phyloP scores from a whole-genome alignment of 176 grass and related monocot genomes.

The Carex parvula region DNA sequence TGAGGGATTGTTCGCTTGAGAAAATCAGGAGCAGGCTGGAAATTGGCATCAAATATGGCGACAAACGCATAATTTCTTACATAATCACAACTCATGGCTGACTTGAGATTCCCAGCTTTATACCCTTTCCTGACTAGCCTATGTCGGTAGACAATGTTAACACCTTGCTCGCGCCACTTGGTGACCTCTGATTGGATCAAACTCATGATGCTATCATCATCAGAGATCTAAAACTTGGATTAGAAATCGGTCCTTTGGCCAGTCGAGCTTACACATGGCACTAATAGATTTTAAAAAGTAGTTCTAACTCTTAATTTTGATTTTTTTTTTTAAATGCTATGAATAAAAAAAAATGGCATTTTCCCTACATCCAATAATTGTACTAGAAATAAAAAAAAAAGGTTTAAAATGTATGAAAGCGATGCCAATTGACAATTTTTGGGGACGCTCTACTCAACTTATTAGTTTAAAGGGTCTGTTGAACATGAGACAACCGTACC shows the following conservation, averaged over 20 bases:
- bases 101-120: constrained; percentile 84
- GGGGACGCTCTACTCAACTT: too few relatives aligned
- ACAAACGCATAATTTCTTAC: constrained; percentile 83
- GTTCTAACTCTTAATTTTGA: too few relatives aligned
- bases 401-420: background rate
- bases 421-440: background rate
- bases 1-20: constrained; percentile 69
- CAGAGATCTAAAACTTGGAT: constrained; percentile 77
- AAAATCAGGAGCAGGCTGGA: constrained; percentile 69
- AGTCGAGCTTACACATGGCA: constrained; percentile 70
- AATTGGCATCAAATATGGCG: constrained; percentile 86
- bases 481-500: background rate
- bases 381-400: background rate
- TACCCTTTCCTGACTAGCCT: constrained; percentile 67
- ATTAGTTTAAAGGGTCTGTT: background rate
- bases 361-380: background rate
- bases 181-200: constrained; percentile 74
- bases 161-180: constrained; percentile 67
- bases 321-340: too few relatives aligned
- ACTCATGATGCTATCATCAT: constrained; percentile 47
- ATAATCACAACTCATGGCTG: constrained; percentile 84
- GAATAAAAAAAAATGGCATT: too few relatives aligned
- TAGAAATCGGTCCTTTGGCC: constrained; percentile 60
- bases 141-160: constrained; percentile 65
- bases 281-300: constrained; percentile 44